Evolutionary conservation across 2,329 filamentous ascomycete species (phyloP).

Genomic region (Alternaria solani): DNA sequence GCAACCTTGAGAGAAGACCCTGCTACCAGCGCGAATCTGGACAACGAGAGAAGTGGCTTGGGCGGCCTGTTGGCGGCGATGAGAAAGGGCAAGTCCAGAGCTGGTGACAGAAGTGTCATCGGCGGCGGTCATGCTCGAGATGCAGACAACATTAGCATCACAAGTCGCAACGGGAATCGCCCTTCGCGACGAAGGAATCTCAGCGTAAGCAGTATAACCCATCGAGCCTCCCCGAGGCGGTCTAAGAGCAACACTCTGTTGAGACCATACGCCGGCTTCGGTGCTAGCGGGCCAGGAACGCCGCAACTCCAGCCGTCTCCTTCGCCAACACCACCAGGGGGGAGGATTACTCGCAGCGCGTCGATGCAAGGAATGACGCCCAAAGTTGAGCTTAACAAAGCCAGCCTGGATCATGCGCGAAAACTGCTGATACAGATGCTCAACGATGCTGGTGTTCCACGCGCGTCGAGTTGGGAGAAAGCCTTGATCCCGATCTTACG

Average conservation of each 20-base stretch:
- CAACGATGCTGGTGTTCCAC: constrained; percentile 76
- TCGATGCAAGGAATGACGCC: constrained; percentile 81
- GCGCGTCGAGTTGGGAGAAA: constrained; percentile 82
- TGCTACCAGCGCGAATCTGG: constrained; percentile 66
- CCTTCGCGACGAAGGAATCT: constrained; percentile 78
- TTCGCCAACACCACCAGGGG: constrained; percentile 40
- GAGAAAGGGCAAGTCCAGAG: constrained; percentile 76
- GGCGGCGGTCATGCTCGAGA: constrained; percentile 72
- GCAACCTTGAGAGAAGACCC: constrained; percentile 72
- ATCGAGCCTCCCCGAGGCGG: constrained; percentile 75
- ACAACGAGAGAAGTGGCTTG: constrained; percentile 77
- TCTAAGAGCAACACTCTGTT: constrained; percentile 63
- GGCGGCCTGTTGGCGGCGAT: constrained; percentile 75
- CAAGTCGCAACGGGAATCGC: constrained; percentile 68
- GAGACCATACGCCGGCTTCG: constrained; percentile 58
- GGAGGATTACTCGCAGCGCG: constrained; percentile 71
- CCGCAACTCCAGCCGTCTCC: constrained; percentile 36
- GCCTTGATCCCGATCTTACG: constrained; percentile 89
- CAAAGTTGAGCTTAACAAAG: constrained; percentile 83
- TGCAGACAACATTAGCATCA: constrained; percentile 69
- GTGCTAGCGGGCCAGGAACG: constrained; percentile 26
- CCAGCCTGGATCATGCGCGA: constrained; percentile 87
- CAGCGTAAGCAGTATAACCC: constrained; percentile 80
- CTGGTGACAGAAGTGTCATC: constrained; percentile 74
- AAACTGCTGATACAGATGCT: constrained; percentile 85